Percentiles rank a stretch among this genome's conserved stretches.
These are phyloP conservation scores for Pezizomycotina sp. DNA, from an alignment of 2,329 filamentous ascomycete genomes.

Conservation along the genomic window DNA sequence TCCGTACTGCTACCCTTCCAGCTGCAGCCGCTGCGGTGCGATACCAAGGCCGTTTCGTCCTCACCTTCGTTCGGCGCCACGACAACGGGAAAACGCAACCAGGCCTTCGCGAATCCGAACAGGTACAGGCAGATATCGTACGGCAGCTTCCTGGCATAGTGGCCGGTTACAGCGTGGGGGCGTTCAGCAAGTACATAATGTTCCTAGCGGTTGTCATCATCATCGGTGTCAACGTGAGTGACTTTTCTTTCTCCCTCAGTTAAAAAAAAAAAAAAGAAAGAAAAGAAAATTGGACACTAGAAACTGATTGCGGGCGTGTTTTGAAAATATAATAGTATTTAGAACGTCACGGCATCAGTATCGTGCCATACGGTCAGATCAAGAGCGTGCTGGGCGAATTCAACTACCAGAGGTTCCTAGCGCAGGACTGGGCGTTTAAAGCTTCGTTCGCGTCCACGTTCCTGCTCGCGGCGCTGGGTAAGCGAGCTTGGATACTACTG, in stretches of 20 bases:
- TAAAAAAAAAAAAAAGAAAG: no score
- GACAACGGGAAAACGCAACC: neutral
- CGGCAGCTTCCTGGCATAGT: constrained; percentile 10
- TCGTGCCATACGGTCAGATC: constrained; percentile 5
- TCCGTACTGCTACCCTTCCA: neutral
- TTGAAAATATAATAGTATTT: constrained; percentile 8
- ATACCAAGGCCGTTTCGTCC: neutral
- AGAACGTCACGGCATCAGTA: constrained; percentile 7
- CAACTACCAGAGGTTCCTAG: constrained; percentile 1
- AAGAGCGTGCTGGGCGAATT: neutral
- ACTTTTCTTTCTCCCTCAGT: no score
- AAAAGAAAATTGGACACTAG: neutral
- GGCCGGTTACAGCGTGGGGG: constrained; percentile 9
- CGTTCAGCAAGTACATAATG: constrained; percentile 5
- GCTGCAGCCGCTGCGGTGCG: neutral
- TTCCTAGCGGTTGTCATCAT: constrained; percentile 5
- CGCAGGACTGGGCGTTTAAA: constrained; percentile 11
- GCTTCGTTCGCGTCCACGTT: constrained; percentile 10
- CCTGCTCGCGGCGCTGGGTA: constrained; percentile 15
- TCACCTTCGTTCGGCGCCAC: neutral
- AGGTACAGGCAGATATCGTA: constrained; percentile 10
- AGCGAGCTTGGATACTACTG: constrained; percentile 10
- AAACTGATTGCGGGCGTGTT: neutral
- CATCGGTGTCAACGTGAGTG: constrained; percentile 11
- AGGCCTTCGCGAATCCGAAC: neutral